A percentile compares a stretch with the other conserved stretches of the same genome.
phyloP scores from a whole-genome alignment of 352 stramenopile species.

The Pythium guiyangense region DNA sequence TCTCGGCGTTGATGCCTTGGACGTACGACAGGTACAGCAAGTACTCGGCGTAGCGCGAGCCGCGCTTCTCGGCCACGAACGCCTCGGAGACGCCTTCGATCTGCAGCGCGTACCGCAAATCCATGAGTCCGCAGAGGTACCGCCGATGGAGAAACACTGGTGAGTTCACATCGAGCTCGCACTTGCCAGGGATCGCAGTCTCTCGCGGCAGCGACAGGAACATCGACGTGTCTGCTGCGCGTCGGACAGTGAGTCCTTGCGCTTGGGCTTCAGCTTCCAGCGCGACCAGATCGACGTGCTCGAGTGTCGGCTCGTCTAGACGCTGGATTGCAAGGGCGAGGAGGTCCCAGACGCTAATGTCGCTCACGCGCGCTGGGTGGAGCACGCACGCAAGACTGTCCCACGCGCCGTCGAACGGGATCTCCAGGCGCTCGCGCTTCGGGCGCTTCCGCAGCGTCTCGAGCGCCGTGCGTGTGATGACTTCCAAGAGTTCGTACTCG shows the following conservation, averaged over 20 bases:
- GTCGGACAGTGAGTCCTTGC: conserved; percentile 33
- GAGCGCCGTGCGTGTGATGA: conserved; percentile 62
- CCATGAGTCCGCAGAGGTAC: conserved; percentile 95
- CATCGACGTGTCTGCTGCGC: conserved; percentile 28
- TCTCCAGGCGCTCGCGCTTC: conserved; percentile 36
- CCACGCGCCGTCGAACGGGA: conserved; percentile 43
- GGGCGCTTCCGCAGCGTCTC: conserved; percentile 62
- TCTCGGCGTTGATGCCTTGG: conserved; percentile 68
- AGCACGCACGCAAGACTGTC: conserved; percentile 39
- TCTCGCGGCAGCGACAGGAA: conserved; percentile 50
- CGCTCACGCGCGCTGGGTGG: conserved; percentile 23
- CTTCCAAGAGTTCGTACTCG: conserved; percentile 69
- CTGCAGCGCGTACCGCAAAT: conserved; percentile 97
- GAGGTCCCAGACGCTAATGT: conserved; percentile 61
- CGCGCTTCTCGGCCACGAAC: conserved; percentile 82
- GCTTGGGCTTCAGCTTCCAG: conserved; percentile 39
- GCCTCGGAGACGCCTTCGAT: conserved; percentile 92
- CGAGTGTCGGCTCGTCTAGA: conserved; percentile 27
- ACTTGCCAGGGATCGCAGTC: conserved; percentile 56
- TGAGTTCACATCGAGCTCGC: conserved; percentile 79
- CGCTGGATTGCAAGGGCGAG: conserved; percentile 61
- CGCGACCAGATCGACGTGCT: conserved; percentile 40
- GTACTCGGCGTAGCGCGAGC: conserved; percentile 49
- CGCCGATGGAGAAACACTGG: conserved; percentile 91
- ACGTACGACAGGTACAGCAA: conserved; percentile 73